phyloP scores from a whole-genome alignment of 371 early-diverging fungal genomes.

The Fennellomyces sp. region DNA sequence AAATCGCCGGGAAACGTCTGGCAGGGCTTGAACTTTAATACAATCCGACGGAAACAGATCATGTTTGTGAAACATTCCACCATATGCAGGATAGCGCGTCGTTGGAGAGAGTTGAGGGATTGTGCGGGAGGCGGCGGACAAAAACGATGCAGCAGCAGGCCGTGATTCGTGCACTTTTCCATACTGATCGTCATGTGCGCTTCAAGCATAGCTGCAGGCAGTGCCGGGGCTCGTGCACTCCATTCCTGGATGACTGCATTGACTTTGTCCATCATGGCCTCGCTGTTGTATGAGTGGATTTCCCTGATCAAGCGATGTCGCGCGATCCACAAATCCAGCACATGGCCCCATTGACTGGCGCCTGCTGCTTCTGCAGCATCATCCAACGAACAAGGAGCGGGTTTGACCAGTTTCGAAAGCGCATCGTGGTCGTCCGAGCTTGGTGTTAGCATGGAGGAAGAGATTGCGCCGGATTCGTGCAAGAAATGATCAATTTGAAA shows the following conservation, averaged over 20 bases:
- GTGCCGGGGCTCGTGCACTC: conserved; percentile 7
- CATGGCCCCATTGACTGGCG: conserved; percentile 24
- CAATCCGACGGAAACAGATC: conserved; percentile 22
- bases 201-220: conserved; percentile 14
- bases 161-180: conserved; percentile 31
- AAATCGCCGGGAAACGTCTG: conserved; percentile 33
- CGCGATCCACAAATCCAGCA: conserved; percentile 27
- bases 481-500: conserved; percentile 37
- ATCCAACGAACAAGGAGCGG: conserved; percentile 30
- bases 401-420: conserved; percentile 15
- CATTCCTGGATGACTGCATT: conserved; percentile 8
- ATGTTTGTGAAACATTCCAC: conserved; percentile 24
- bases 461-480: conserved; percentile 26
- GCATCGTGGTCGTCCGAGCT: conserved; percentile 29
- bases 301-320: conserved; percentile 25
- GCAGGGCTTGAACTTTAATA: conserved; percentile 18
- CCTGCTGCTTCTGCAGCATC: conserved; percentile 26
- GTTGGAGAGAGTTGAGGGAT: conserved; percentile 14
- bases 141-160: conserved; percentile 19
- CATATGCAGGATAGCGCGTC: conserved; percentile 20
- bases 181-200: conserved; percentile 19
- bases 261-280: conserved; percentile 16
- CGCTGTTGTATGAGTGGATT: conserved; percentile 13
- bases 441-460: conserved; percentile 24
- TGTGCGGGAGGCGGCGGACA: conserved; percentile 8